A percentile compares a stretch with the other conserved stretches of the same genome.
phyloP scores from a whole-genome alignment of 257 asterid genomes.

The Salvia splendens region DNA sequence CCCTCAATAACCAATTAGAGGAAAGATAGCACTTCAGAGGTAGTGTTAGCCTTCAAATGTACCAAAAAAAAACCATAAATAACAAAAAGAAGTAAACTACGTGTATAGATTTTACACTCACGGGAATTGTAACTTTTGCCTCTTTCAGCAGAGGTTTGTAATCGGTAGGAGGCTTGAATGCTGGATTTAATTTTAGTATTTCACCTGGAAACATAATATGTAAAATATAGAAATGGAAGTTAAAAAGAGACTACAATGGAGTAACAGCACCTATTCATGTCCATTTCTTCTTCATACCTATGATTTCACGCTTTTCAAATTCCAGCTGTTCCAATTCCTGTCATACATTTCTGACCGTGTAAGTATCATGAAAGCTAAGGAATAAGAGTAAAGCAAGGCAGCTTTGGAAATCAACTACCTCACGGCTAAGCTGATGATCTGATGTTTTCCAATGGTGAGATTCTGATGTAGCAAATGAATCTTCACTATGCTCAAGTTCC shows the following conservation, averaged over 20 bases:
- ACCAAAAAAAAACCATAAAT: not conserved
- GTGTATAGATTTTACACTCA: conserved; percentile 46
- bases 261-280: conserved; percentile 19
- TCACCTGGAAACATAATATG: conserved; percentile 58
- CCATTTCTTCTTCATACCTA: conserved; percentile 54
- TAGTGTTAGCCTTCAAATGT: conserved; percentile 1
- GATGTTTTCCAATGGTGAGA: conserved; percentile 37
- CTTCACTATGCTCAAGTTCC: conserved; percentile 51
- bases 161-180: conserved; percentile 77
- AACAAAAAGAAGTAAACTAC: conserved; percentile 22
- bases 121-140: conserved; percentile 79
- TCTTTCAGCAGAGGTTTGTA: conserved; percentile 83
- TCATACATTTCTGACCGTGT: conserved; percentile 23
- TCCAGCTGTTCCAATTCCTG: conserved; percentile 63
- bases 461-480: conserved; percentile 39
- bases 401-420: conserved; percentile 46
- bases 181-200: conserved; percentile 70
- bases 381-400: conserved; percentile 21
- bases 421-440: conserved; percentile 53
- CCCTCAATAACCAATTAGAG: conserved; percentile 18
- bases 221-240: conserved; percentile 12
- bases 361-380: conserved; percentile 34
- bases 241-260: conserved; percentile 9
- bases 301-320: conserved; percentile 79
- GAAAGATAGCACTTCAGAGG: conserved; percentile 15